These are phyloP conservation scores for Pluteus cervinus DNA, from an alignment of 768 basidiomycete genomes.

Conservation along the genomic window DNA sequence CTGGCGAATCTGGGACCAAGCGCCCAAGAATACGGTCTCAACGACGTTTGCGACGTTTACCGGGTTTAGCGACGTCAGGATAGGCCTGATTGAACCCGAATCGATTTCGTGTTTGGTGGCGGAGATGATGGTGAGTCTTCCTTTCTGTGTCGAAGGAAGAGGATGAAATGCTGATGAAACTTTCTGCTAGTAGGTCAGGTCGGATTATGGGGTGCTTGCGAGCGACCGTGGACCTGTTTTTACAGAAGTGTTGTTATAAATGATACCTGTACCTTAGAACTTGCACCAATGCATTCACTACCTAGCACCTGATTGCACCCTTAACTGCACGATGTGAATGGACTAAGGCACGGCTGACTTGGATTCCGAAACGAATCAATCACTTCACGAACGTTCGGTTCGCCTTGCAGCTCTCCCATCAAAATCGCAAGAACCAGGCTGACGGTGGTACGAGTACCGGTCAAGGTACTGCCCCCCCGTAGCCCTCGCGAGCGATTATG, in stretches of 20 bases:
- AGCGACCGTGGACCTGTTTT: constrained; percentile 57
- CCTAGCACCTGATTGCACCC: too few species aligned
- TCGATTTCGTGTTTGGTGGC: constrained; percentile 51
- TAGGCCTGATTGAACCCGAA: constrained; percentile 29
- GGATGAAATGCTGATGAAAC: too few species aligned
- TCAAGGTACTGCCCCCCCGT: too few species aligned
- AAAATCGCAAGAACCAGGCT: too few species aligned
- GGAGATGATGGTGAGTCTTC: constrained; percentile 41
- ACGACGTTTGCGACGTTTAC: constrained; percentile 47
- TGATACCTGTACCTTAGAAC: background rate
- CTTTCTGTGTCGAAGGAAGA: background rate
- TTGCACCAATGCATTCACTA: too few species aligned
- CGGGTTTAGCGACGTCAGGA: constrained; percentile 38
- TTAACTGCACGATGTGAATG: background rate
- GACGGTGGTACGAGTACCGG: too few species aligned
- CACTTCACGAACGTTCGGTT: too few species aligned
- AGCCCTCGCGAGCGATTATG: too few species aligned
- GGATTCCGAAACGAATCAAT: too few species aligned
- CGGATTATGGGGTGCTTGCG: constrained; percentile 45
- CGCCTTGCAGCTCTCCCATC: too few species aligned
- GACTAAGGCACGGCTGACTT: too few species aligned
- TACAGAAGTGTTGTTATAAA: constrained; percentile 22
- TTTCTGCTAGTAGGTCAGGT: constrained; percentile 27
- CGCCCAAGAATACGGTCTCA: constrained; percentile 34
- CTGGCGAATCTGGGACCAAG: constrained; percentile 38